Conservation (phyloP, 768 basidiomycete species). For the Rhizopogon rudus region DNA sequence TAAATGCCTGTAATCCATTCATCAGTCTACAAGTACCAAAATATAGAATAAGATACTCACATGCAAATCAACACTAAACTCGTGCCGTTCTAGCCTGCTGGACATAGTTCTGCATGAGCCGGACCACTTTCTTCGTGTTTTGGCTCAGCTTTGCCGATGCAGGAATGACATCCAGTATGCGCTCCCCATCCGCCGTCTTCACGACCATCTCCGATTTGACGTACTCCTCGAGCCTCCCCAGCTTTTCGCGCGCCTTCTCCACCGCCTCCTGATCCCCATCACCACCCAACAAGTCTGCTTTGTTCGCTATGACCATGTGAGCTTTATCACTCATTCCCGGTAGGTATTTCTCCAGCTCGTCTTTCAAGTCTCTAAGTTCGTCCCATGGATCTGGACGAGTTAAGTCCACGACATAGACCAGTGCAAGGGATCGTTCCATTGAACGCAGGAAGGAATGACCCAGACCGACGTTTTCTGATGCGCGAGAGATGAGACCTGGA, state of each 20-base stretch:
- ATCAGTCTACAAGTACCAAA: not conserved
- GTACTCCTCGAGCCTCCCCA: constrained; percentile 50
- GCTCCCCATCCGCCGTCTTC: constrained; percentile 18
- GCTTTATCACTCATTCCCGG: constrained; percentile 73
- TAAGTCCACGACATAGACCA: constrained; percentile 92
- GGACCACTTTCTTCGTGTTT: constrained; percentile 70
- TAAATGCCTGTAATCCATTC: not conserved
- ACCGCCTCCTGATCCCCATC: constrained; percentile 42
- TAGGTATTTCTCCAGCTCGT: constrained; percentile 84
- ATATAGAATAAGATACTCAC: not conserved
- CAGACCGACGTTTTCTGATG: constrained; percentile 86
- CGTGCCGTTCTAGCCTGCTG: constrained; percentile 33
- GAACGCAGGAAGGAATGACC: constrained; percentile 92
- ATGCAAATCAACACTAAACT: not conserved
- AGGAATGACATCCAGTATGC: constrained; percentile 65
- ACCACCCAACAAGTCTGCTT: constrained; percentile 79
- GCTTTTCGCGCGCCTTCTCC: constrained; percentile 50
- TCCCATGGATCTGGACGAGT: constrained; percentile 70
- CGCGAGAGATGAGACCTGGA: constrained; percentile 82
- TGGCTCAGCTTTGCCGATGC: constrained; percentile 83
- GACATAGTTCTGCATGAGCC: constrained; percentile 64
- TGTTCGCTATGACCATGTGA: constrained; percentile 87
- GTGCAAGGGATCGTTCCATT: constrained; percentile 86
- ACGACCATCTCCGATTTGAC: constrained; percentile 43
- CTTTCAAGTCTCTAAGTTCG: constrained; percentile 63